Percentiles rank a stretch among this genome's conserved stretches.
Conservation (phyloP, 2,329 filamentous ascomycete species). For the Trichoderma lentiforme region DNA sequence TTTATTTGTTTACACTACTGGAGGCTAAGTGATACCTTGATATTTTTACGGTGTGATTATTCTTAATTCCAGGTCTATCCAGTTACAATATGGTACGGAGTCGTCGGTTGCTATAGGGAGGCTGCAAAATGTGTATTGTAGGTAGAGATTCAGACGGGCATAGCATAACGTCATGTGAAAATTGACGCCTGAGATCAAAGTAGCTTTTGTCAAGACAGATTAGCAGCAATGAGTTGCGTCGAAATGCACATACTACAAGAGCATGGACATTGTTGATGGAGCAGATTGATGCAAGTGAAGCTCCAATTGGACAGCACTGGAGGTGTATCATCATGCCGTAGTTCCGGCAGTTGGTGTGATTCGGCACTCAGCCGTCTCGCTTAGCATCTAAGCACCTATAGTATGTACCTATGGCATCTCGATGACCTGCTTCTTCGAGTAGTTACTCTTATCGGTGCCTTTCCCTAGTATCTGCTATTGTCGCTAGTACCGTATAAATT, state of each 20-base stretch:
- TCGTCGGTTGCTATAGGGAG: background rate
- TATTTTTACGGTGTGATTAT: background rate
- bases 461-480: no score
- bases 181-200: background rate
- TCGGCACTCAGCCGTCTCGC: no score
- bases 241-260: background rate
- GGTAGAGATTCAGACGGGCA: background rate
- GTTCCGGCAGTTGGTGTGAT: background rate
- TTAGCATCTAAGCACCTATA: no score
- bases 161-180: background rate
- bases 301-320: background rate
- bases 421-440: no score
- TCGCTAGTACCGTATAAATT: no score
- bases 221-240: background rate
- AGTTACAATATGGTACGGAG: background rate
- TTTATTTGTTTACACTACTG: background rate
- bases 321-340: background rate
- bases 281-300: background rate
- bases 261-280: background rate
- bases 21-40: conserved; percentile 1
- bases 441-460: no score
- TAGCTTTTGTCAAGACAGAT: background rate
- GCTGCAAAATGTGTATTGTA: background rate
- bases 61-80: background rate
- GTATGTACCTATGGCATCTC: background rate